Evolutionary conservation across 2,329 filamentous ascomycete species (phyloP).

Genomic region (Trichophyton simii): DNA sequence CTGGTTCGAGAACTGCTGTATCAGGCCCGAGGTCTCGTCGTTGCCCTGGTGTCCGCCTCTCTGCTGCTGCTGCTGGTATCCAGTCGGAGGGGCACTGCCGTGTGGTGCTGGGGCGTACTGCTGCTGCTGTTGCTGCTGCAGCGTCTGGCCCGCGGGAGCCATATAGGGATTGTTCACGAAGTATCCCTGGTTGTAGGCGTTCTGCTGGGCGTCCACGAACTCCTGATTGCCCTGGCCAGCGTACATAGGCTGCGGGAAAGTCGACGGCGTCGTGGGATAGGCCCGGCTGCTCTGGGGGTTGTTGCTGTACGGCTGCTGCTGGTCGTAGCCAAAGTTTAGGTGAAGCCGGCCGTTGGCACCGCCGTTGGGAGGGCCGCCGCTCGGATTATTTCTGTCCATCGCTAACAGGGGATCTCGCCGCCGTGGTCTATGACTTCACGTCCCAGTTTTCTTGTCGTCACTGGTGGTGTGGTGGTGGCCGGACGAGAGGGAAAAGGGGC

Average conservation of each 20-base stretch:
- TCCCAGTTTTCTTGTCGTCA: not conserved
- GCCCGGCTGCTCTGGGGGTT: slow-evolving; percentile 49
- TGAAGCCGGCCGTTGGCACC: slow-evolving; percentile 45
- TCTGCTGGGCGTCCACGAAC: slow-evolving; percentile 42
- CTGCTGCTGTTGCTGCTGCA: slow-evolving; percentile 34
- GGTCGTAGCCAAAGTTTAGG: slow-evolving; percentile 43
- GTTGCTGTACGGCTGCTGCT: slow-evolving; percentile 43
- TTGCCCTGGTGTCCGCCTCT: slow-evolving; percentile 43
- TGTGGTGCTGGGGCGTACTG: slow-evolving; percentile 35
- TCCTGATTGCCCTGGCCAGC: slow-evolving; percentile 48
- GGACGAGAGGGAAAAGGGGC: not conserved
- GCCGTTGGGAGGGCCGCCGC: slow-evolving; percentile 53
- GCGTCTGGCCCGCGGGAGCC: slow-evolving; percentile 16
- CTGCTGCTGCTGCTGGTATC: slow-evolving; percentile 38
- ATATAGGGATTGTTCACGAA: slow-evolving; percentile 50
- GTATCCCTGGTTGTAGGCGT: slow-evolving; percentile 40
- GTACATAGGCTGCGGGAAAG: slow-evolving; percentile 84
- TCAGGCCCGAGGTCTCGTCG: slow-evolving; percentile 79
- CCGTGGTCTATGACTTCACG: not conserved
- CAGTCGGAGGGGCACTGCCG: slow-evolving; percentile 43
- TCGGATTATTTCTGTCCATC: slow-evolving; percentile 25
- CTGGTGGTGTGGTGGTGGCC: not conserved
- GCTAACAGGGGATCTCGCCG: not conserved
- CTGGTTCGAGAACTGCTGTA: slow-evolving; percentile 94
- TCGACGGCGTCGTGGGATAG: slow-evolving; percentile 84